Evolutionary conservation across 805 yeast species (phyloP), one percentile per base, ranked within the genome.

Genomic region (Blastobotrys peoriensis): DNA sequence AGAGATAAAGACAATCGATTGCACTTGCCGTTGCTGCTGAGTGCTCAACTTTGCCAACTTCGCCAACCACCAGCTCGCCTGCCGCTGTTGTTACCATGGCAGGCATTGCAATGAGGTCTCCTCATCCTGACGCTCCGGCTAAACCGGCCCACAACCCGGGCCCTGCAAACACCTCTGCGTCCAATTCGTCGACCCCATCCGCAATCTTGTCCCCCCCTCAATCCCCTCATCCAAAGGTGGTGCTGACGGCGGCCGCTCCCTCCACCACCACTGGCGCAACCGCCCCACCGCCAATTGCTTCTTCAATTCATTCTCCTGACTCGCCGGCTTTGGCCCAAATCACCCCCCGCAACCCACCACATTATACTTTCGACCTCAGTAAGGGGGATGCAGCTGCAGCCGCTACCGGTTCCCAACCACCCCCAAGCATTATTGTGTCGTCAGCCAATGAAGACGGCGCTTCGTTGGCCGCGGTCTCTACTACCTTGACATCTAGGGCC

Each of bases 201-300:
- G 44, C 59, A 20, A 60, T 60, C 60, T 56, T 59, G 10, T 60
- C 64, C 19, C 64, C 64, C n/a, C 64, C 64, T 3, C 48, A 57
- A 38, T 60, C 64, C 30, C 63, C 64, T 5, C 54, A 51, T 35
- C 56, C 59, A 10, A 58, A 49, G 36, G 49, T 44, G 36, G 47
- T 47, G 8, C 20, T 21, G 22, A 16, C 23, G 15, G 40, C 38
- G 21, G 27, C 45, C 9, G 28, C 33, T 9, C 30, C 46, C 16
- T 20, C 19, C 25, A 9, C 38, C 5, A 19, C 38, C 8, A 18
- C 28, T 40, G 36, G 35, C 17, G 36, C 20, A 15, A 18, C 22
- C 6, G 9, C 33, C 15, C 16, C 46, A 10, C n/a, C 22, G 20
- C 33, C 23, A 8, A 37, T 38, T 18, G 36, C 41, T 10, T n/a